Conservation (phyloP, 306 rosid species). For the Abrus precatorius region DNA sequence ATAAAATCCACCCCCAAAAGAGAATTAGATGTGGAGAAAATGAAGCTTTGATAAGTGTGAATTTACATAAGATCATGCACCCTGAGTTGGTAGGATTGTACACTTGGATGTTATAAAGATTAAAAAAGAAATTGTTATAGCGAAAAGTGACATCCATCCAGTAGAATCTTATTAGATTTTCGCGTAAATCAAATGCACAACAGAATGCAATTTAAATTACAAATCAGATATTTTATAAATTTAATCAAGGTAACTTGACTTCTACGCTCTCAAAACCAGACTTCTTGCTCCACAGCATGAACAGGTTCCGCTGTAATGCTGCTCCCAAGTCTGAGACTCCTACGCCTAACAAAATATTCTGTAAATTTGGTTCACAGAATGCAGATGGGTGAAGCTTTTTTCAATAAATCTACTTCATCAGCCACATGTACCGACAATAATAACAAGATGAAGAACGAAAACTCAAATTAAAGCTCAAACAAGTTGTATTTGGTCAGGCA, state of each 20-base stretch:
- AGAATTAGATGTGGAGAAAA: neutral
- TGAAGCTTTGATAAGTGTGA: too few relatives aligned
- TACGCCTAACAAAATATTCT: neutral
- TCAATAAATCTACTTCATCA: constrained; percentile 25
- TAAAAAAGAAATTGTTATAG: neutral
- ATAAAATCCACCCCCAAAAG: neutral
- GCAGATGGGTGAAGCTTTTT: constrained; percentile 4
- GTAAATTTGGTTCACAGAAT: constrained; percentile 22
- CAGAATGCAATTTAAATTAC: constrained; percentile 38
- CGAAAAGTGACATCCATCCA: neutral
- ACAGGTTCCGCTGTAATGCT: constrained; percentile 35
- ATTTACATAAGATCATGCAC: too few relatives aligned
- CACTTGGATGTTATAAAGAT: neutral
- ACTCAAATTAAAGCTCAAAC: constrained; percentile 11
- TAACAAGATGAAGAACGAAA: constrained; percentile 22
- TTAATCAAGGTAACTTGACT: constrained; percentile 2
- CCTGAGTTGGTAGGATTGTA: too few relatives aligned
- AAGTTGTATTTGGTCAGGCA: constrained; percentile 48
- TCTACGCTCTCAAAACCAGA: constrained; percentile 34
- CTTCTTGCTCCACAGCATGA: constrained; percentile 24
- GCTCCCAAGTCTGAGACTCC: constrained; percentile 15
- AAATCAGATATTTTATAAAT: constrained; percentile 17
- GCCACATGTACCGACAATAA: constrained; percentile 19
- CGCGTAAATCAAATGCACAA: neutral
- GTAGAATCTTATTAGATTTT: neutral